Base-by-base conservation (phyloP, 2,329 filamentous ascomycete species). In the Aspergillus udagawae region DNA sequence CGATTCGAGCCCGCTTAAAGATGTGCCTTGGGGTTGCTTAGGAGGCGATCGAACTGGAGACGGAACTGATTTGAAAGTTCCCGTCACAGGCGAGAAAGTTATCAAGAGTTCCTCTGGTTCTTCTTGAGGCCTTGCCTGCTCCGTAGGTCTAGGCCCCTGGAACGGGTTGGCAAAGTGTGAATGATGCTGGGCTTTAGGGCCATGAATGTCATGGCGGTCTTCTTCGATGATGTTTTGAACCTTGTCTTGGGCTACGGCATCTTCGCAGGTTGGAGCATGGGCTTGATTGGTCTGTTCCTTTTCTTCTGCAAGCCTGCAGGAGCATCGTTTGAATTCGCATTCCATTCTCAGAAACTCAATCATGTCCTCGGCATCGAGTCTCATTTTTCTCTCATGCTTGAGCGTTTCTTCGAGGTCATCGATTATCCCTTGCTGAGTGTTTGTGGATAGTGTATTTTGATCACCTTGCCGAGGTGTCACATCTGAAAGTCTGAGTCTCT, bases 311-410 rank as follows among this genome's bases (percentile, higher is more conserved):
- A 79, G 57, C 27, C 78, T 73, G 63, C 79, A 81, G 7, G 76
- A 75, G 64, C 79, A 81, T 53, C 73, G 70, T 56, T 76, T 71
- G 58, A 80, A 79, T 60, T 79, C 76, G 55, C 79, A 81, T 61
- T 80, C 77, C 65, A 80, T 75, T 49, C 76, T 77, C 69, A 81
- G 64, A 59, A 79, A 80, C 32, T 80, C 68, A 2, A 86, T 75
- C 72, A 85, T 78, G 29, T 85, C 83, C 61, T 86, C 79, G 0
- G 83, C 83, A 28, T 80, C 77, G 54, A 74, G 69, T 58, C 82
- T 76, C 54, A 79, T 71, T 48, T 75, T 75, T 62, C 75, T 78
- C 68, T 86, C 83, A 29, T 70, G 70, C 27, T 73, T 67, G 3
- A 87, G 74, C 55, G 84, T 79, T 47, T 82, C 76, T 56, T 79